Evolutionary conservation across 495 filamentous ascomycete genomes (phyloP), one percentile per base, ranked within the genome.

Genomic region (Penicillium mononematosum): DNA sequence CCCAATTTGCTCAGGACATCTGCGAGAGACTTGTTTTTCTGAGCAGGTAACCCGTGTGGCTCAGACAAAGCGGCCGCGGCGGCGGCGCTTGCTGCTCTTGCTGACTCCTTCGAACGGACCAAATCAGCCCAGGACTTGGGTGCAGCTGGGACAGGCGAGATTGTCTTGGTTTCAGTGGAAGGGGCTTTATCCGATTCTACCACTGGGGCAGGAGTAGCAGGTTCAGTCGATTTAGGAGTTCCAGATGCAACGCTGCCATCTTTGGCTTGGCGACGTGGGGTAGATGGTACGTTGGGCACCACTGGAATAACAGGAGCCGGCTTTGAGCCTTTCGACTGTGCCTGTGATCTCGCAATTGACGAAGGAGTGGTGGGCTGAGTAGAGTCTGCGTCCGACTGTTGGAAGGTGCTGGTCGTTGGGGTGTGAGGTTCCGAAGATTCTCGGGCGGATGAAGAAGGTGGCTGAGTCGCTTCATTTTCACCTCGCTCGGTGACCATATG

Each of bases 81-180:
- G 19, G 59, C 50, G 41, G 71, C 62, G 16, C 58, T 55, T 3
- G 64, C 67, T 32, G 67, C 57, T 36, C 58, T 60, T 5, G 70
- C 66, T 29, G 70, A 58, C 20, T 66, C 67, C 49, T 85, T 79
- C 34, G 80, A 79, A 39, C 85, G 73, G 42, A 93, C 85, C 17
- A 95, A 73, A 45, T 88, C 87, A 10, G 89, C 85, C 90, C 90
- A 95, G 5, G 87, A 85, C 67, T 89, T 91, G 4, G 87, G 87
- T 43, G 68, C 70, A 4, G 73, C 57, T 41, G 72, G 76, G 4
- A 74, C 58, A 29, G 81, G 67, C 4, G 75, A 68, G 20, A 70
- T 70, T 43, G 79, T 65, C 14, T 78, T 70, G 8, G 67, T 64
- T 25, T 77, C 70, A 16, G 65, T 53, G 20, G 66, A 50, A 22